Base-by-base conservation (phyloP, 345 rosid species). In the Pistacia integerrima region DNA sequence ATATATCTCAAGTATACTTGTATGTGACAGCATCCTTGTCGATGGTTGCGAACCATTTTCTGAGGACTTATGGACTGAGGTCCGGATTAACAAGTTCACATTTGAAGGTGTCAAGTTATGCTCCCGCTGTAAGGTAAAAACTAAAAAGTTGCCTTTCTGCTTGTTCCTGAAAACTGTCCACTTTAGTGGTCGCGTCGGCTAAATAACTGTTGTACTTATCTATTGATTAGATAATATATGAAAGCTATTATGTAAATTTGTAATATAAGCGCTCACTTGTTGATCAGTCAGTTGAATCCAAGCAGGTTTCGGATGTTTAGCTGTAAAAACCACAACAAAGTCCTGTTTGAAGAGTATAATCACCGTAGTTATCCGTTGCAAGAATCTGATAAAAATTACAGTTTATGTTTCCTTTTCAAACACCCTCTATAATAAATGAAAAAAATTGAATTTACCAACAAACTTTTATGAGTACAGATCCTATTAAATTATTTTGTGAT, bases 11-110 rank as follows among this genome's bases (percentile, higher is more conserved):
- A 49, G 48, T 77, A 30, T 59, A 44, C 20, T 74, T 52, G 35
- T 52, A 69, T 84, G 63, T 52, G 51, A 73, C 88, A 93, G 98
- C 84, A 90, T 95, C 86, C 86, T 90, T 56, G 92, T 93, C 60
- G 83, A 82, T 70, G 98, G 99, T 59, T 95, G 93, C 74, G 88
- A 87, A 72, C 94, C 99, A 7, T 95, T 89, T 82, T 80, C 91
- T 3, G 99, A 95, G 87, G 99, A 95, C 84, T 64, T 89, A 35
- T 91, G 98, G 98, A 88, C 79, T 4, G 97, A 91, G 87, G 77
- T 93, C 36, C 79, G 67, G 75, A 89, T 94, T 63, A 74, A 78
- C 79, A 79, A 84, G 57, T 82, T 82, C 76, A 82, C 83, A 36
- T 95, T 93, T 79, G 74, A 72, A 61, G 92, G 92, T 77, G 96